These are phyloP conservation scores for Colletotrichum siamense DNA, from an alignment of 2,329 filamentous ascomycete species.

Conservation along the genomic window DNA sequence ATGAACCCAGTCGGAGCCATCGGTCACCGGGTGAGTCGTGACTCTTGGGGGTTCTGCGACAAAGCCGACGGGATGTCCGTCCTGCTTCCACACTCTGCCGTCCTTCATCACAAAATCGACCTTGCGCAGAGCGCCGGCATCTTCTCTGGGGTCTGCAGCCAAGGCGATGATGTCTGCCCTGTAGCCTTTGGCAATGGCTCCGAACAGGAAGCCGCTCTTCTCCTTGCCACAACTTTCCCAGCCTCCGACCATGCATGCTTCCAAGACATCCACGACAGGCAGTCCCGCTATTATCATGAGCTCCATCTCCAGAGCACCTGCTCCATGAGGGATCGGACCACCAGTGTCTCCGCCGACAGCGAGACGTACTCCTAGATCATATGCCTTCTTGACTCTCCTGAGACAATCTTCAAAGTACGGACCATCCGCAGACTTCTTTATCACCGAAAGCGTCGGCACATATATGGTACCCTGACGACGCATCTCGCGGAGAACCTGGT, in stretches of 20 bases:
- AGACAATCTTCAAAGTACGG: slow-evolving; percentile 28
- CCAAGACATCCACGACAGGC: slow-evolving; percentile 53
- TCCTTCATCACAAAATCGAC: slow-evolving; percentile 65
- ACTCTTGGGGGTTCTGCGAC: not conserved
- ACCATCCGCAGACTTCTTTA: slow-evolving; percentile 23
- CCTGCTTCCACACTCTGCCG: slow-evolving; percentile 52
- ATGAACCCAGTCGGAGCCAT: slow-evolving; percentile 19
- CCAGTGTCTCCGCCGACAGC: slow-evolving; percentile 61
- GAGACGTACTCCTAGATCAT: slow-evolving; percentile 51
- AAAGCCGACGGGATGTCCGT: slow-evolving; percentile 25
- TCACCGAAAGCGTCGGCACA: slow-evolving; percentile 54
- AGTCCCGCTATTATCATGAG: slow-evolving; percentile 58
- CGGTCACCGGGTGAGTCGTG: not conserved
- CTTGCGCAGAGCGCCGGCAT: slow-evolving; percentile 46
- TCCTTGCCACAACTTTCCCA: slow-evolving; percentile 62
- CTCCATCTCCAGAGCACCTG: slow-evolving; percentile 58
- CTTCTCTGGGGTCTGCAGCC: slow-evolving; percentile 45
- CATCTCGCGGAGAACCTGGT: slow-evolving; percentile 50
- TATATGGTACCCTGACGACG: slow-evolving; percentile 49
- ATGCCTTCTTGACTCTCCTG: slow-evolving; percentile 47
- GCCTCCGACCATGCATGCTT: slow-evolving; percentile 55
- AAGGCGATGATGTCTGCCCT: slow-evolving; percentile 59
- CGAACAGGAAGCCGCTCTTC: slow-evolving; percentile 55
- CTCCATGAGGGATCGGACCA: slow-evolving; percentile 57
- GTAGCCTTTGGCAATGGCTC: slow-evolving; percentile 53